Evolutionary conservation across 306 rosid species (phyloP).

Genomic region (Prunus fruticosa): DNA sequence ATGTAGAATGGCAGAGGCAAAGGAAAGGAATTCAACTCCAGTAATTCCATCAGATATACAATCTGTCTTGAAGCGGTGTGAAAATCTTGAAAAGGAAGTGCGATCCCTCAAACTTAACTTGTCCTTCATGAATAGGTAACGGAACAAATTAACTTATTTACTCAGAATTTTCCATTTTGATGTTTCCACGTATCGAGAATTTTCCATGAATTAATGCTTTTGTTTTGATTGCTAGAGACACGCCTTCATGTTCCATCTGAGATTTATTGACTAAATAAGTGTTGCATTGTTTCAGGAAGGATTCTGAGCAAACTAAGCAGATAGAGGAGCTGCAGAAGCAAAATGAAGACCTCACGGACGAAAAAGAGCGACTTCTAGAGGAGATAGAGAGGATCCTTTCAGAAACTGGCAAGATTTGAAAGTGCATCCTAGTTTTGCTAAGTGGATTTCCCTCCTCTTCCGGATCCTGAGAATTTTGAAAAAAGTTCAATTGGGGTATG

Average conservation of each 20-base stretch:
- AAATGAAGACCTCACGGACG: constrained; percentile 75
- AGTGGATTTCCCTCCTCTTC: background rate
- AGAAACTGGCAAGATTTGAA: constrained; percentile 52
- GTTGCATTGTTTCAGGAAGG: constrained; percentile 63
- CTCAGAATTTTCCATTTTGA: background rate
- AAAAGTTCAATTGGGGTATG: background rate
- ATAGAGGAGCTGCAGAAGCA: constrained; percentile 93
- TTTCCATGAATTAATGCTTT: background rate
- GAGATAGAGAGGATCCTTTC: constrained; percentile 75
- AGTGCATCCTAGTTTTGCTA: background rate
- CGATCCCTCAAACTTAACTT: constrained; percentile 81
- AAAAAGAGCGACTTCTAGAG: constrained; percentile 78
- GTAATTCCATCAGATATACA: constrained; percentile 83
- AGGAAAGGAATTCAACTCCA: constrained; percentile 82
- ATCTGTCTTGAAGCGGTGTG: constrained; percentile 80
- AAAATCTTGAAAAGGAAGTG: constrained; percentile 92
- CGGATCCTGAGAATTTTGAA: background rate
- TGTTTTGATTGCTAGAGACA: background rate
- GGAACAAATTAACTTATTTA: background rate
- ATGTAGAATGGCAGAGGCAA: constrained; percentile 96
- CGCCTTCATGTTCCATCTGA: background rate
- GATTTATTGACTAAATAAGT: background rate
- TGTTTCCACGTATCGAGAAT: background rate
- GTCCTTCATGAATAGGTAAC: constrained; percentile 96
- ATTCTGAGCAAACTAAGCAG: constrained; percentile 95